A percentile compares a stretch with the other conserved stretches of the same genome.
These are phyloP conservation scores for Aspergillus carlsbadensis DNA, from an alignment of 495 filamentous ascomycete genomes.

Conservation along the genomic window DNA sequence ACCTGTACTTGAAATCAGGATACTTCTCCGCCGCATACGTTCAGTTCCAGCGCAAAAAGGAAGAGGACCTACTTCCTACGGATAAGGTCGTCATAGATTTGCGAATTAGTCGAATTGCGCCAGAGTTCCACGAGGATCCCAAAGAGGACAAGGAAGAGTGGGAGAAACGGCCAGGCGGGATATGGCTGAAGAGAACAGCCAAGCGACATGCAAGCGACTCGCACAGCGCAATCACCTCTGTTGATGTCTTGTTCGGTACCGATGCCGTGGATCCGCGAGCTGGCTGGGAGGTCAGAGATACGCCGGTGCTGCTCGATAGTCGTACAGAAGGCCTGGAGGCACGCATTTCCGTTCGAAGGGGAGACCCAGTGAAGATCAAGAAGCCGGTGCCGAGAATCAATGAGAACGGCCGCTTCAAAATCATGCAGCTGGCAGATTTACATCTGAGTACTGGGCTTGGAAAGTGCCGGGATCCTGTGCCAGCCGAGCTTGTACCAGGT, in stretches of 20 bases:
- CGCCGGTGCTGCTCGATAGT: conserved; percentile 64
- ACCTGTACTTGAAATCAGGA: conserved; percentile 74
- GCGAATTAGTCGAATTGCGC: conserved; percentile 74
- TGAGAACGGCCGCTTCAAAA: conserved; percentile 94
- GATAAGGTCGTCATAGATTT: conserved; percentile 87
- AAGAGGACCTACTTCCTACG: conserved; percentile 71
- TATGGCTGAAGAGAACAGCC: conserved; percentile 83
- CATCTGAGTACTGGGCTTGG: conserved; percentile 90
- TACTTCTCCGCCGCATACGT: conserved; percentile 80
- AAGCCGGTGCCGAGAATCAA: conserved; percentile 73
- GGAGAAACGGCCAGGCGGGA: conserved; percentile 75
- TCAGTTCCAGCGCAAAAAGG: conserved; percentile 80
- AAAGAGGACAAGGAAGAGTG: conserved; percentile 63
- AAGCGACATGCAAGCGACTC: conserved; percentile 79
- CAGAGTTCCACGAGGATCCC: conserved; percentile 55
- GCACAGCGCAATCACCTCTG: conserved; percentile 70
- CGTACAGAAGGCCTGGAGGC: conserved; percentile 61
- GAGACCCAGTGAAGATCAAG: conserved; percentile 54
- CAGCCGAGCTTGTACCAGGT: conserved; percentile 60
- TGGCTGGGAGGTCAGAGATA: conserved; percentile 76
- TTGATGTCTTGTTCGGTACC: conserved; percentile 90
- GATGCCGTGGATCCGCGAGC: conserved; percentile 87
- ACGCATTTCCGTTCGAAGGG: conserved; percentile 74
- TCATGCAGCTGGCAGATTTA: conserved; percentile 89
- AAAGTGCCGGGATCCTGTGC: conserved; percentile 77